Evolutionary conservation across 2,329 filamentous ascomycete species (phyloP).

Genomic region (Cladosporium colombiae): DNA sequence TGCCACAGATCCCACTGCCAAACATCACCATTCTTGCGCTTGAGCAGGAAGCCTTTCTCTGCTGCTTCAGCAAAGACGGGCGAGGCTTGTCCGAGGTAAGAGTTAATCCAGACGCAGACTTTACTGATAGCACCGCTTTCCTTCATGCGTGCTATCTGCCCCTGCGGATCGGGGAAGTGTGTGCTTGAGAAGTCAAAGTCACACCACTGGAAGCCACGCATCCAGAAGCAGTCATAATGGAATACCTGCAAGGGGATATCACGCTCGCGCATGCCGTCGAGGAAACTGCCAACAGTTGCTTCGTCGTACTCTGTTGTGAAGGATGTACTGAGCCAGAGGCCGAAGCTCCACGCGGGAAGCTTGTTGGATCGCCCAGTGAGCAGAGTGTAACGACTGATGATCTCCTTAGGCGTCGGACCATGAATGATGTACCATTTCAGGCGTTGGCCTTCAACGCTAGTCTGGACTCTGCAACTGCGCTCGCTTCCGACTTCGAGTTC

Average conservation of each 20-base stretch:
- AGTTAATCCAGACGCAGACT: slow-evolving; percentile 76
- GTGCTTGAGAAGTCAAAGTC: slow-evolving; percentile 71
- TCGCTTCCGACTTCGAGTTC: slow-evolving; percentile 75
- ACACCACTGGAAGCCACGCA: slow-evolving; percentile 73
- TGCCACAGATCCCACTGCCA: slow-evolving; percentile 81
- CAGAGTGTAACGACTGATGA: slow-evolving; percentile 65
- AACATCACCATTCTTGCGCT: slow-evolving; percentile 65
- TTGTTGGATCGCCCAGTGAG: slow-evolving; percentile 66
- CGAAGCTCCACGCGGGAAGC: slow-evolving; percentile 73
- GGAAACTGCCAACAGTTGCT: slow-evolving; percentile 65
- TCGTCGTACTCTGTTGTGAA: slow-evolving; percentile 76
- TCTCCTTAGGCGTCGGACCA: slow-evolving; percentile 70
- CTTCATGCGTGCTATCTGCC: slow-evolving; percentile 65
- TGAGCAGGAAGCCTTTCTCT: slow-evolving; percentile 68
- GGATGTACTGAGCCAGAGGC: slow-evolving; percentile 74
- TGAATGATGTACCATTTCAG: slow-evolving; percentile 75
- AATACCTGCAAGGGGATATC: slow-evolving; percentile 70
- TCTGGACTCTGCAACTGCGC: slow-evolving; percentile 69
- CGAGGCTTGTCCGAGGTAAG: slow-evolving; percentile 70
- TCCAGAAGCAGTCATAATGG: slow-evolving; percentile 78
- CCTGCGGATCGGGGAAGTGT: slow-evolving; percentile 67
- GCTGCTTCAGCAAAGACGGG: slow-evolving; percentile 65
- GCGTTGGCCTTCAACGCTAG: slow-evolving; percentile 67
- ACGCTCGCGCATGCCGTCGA: slow-evolving; percentile 67
- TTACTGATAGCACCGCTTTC: slow-evolving; percentile 59